phyloP scores from a whole-genome alignment of 352 stramenopile genomes.

The Hyaloperonospora arabidopsidis region DNA sequence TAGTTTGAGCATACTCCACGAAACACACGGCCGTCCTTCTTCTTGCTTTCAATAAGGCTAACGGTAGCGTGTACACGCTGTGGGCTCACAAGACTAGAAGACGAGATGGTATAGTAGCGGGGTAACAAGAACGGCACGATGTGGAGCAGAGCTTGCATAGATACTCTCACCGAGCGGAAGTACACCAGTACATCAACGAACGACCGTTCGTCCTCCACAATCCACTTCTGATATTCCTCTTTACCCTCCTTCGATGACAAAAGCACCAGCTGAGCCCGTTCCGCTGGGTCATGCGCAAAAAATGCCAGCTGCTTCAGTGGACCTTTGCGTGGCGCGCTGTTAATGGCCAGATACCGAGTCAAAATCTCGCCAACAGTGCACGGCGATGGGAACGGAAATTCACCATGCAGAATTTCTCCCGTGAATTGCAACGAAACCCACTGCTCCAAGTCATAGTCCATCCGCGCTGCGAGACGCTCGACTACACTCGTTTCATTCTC shows the following conservation, averaged over 20 bases:
- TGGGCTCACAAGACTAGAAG: slow-evolving; percentile 87
- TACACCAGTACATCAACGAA: slow-evolving; percentile 87
- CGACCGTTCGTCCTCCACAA: slow-evolving; percentile 86
- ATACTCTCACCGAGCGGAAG: slow-evolving; percentile 56
- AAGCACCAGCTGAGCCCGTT: slow-evolving; percentile 46
- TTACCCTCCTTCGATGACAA: slow-evolving; percentile 86
- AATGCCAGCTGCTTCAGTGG: slow-evolving; percentile 77
- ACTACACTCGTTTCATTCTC: slow-evolving; percentile 83
- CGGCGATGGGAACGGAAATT: slow-evolving; percentile 91
- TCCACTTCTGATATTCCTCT: slow-evolving; percentile 90
- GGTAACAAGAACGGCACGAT: slow-evolving; percentile 90
- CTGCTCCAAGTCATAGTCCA: slow-evolving; percentile 88
- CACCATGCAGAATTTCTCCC: slow-evolving; percentile 38
- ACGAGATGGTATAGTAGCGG: slow-evolving; percentile 98
- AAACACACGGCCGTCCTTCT: slow-evolving; percentile 76
- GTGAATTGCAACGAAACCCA: slow-evolving; percentile 75
- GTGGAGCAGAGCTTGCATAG: slow-evolving; percentile 83
- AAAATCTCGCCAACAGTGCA: slow-evolving; percentile 90
- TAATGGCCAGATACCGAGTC: slow-evolving; percentile 90
- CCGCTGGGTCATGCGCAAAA: slow-evolving; percentile 50
- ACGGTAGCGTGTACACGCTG: slow-evolving; percentile 92
- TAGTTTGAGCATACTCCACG: slow-evolving; percentile 92
- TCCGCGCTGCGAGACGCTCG: slow-evolving; percentile 61
- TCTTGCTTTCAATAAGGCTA: slow-evolving; percentile 83
- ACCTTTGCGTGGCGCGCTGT: slow-evolving; percentile 80